Conservation (phyloP, 441 rosid species). For the Daphne laureola region DNA sequence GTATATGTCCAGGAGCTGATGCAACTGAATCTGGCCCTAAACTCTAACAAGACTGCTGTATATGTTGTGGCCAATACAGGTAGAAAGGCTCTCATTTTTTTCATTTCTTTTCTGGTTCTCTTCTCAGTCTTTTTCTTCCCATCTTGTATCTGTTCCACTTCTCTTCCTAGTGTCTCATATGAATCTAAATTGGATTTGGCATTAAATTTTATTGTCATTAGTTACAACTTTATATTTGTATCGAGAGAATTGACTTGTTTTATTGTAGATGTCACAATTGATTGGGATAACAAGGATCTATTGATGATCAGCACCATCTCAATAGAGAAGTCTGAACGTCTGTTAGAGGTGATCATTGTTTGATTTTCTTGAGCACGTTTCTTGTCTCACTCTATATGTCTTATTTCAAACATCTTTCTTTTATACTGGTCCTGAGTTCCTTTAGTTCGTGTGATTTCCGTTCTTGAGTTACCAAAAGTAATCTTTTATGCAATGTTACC, state of each 20-base stretch:
- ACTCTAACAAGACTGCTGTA: constrained; percentile 48
- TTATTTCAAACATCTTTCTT: no score
- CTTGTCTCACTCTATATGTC: no score
- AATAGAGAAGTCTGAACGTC: constrained; percentile 57
- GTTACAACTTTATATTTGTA: no score
- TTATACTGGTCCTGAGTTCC: no score
- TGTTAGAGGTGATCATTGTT: constrained; percentile 52
- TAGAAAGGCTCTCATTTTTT: constrained; percentile 21
- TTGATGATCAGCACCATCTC: constrained; percentile 38
- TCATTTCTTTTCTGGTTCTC: no score
- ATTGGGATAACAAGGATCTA: constrained; percentile 38
- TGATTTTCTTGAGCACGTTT: background rate
- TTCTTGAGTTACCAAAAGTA: no score
- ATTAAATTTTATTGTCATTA: no score
- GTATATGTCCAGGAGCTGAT: constrained; percentile 34
- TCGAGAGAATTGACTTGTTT: background rate
- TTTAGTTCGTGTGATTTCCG: no score
- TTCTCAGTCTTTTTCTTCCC: background rate
- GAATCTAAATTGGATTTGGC: no score
- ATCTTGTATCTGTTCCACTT: no score
- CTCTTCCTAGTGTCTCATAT: no score
- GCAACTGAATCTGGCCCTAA: constrained; percentile 63
- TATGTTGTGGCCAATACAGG: constrained; percentile 81
- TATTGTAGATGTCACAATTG: constrained; percentile 64
- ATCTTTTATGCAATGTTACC: no score